Percentiles rank a stretch among this genome's conserved stretches.
phyloP scores from a whole-genome alignment of 2,329 filamentous ascomycete genomes.

The Claviceps humidiphila region DNA sequence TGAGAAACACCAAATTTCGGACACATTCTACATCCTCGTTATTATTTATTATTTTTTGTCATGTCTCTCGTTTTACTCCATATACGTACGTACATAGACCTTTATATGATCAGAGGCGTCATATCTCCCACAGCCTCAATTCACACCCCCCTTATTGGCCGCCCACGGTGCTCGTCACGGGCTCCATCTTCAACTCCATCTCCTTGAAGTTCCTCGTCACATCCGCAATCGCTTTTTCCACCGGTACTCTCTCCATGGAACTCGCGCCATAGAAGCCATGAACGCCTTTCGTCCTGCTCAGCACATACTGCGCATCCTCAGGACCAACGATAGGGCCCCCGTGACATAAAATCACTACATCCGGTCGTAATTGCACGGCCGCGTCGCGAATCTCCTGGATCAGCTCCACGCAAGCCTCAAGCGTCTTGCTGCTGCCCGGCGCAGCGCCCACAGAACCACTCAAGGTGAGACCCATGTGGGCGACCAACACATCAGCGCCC shows the following conservation, averaged over 20 bases:
- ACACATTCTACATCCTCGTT: too few relatives aligned
- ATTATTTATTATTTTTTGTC: too few relatives aligned
- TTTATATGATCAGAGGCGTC: too few relatives aligned
- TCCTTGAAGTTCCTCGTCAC: slow-evolving; percentile 18
- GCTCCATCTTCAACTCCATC: background rate
- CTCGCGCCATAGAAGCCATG: slow-evolving; percentile 62
- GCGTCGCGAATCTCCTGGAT: slow-evolving; percentile 53
- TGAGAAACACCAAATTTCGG: too few relatives aligned
- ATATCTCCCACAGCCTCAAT: too few relatives aligned
- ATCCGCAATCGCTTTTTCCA: slow-evolving; percentile 48
- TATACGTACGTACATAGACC: too few relatives aligned
- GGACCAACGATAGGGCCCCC: slow-evolving; percentile 54
- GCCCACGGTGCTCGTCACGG: background rate
- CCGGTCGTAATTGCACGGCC: slow-evolving; percentile 38
- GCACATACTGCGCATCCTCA: slow-evolving; percentile 48
- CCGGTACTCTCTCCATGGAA: slow-evolving; percentile 55
- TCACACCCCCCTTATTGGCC: too few relatives aligned
- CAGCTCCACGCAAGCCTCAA: slow-evolving; percentile 50
- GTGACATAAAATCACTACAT: slow-evolving; percentile 49
- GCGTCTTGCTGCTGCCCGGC: slow-evolving; percentile 34
- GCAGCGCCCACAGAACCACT: slow-evolving; percentile 51
- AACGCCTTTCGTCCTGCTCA: slow-evolving; percentile 44
- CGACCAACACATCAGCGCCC: slow-evolving; percentile 54
- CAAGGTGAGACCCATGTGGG: slow-evolving; percentile 56
- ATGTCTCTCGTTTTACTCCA: too few relatives aligned